Base-by-base conservation (phyloP, 192 early-diverging fungal genomes). In the Umbelopsis sp. region DNA sequence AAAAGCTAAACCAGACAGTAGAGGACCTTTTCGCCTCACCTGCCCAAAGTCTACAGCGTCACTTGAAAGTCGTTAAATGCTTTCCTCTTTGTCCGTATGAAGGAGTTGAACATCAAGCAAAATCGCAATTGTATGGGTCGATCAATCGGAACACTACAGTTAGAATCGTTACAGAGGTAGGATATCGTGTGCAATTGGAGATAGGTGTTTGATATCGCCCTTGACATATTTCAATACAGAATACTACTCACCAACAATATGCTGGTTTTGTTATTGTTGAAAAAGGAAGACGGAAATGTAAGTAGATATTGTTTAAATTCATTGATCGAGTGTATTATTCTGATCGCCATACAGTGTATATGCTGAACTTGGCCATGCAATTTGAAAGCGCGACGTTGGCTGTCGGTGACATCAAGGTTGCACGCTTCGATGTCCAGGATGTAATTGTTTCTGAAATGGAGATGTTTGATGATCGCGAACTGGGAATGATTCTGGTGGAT, bases 391-490 rank as follows among this genome's bases (percentile, higher is more conserved):
- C 17, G 7, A 32, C 24, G 2, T 14, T 14, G 12, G 29, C 5
- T 0, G 26, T 34, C 17, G 31, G 29, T 29, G 56, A 36, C 31
- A 34, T 62, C 11, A 62, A 62, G 26, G 17, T 62, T 62, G 56
- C 56, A 11, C 56, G 56, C 7, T 62, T 62, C 31, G 56, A 62
- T 34, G 56, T 62, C 16, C 56, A 62, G 26, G 56, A 62, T 34
- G 56, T 62, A 17, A 70, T 36, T 26, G 68, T 70, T 31, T 26
- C 68, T 4, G 68, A 70, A 25, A 70, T 70, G 68, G 68, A 70
- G 34, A 36, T 45, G 4, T 52, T 70, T 26, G 68, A 70, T 44
- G 50, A 70, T 6, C 16, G 14, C n/a, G 68, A 70, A 31, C 17
- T 70, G 4, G 68, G 47, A 24, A 62, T 62, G 56, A 34, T 62